phyloP scores from a whole-genome alignment of 768 basidiomycete species.

The Lactifluus hygrophoroides region DNA sequence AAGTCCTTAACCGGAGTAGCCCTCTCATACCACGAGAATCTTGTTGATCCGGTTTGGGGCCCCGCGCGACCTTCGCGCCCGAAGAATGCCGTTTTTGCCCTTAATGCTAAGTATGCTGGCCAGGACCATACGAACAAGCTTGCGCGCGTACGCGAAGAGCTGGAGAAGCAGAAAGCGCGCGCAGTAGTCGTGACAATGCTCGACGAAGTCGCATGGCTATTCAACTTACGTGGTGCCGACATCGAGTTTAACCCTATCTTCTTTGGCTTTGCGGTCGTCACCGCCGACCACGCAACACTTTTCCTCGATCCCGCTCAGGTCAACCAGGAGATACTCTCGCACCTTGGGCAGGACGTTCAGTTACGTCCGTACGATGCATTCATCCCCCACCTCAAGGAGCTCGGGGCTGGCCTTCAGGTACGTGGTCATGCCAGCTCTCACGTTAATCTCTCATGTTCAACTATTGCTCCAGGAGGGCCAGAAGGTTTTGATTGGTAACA shows the following conservation, averaged over 20 bases:
- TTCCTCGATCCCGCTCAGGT: constrained; percentile 56
- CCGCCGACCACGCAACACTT: constrained; percentile 43
- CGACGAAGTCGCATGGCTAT: constrained; percentile 92
- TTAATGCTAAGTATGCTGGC: constrained; percentile 71
- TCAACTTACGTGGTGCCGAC: constrained; percentile 87
- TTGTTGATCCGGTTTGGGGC: constrained; percentile 74
- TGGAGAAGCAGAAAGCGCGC: constrained; percentile 53
- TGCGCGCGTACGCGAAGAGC: constrained; percentile 49
- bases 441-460: not conserved
- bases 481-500: constrained; percentile 71
- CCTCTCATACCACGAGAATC: constrained; percentile 66
- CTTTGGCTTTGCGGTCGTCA: constrained; percentile 85
- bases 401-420: constrained; percentile 30
- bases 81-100: constrained; percentile 52
- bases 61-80: constrained; percentile 60
- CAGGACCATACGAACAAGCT: constrained; percentile 63
- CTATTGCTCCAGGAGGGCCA: constrained; percentile 23
- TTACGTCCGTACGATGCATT: constrained; percentile 64
- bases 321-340: constrained; percentile 38
- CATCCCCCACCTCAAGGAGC: constrained; percentile 50
- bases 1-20: constrained; percentile 43
- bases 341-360: constrained; percentile 53
- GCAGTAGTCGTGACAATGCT: constrained; percentile 80
- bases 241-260: constrained; percentile 92
- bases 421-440: not conserved